A percentile compares a stretch with the other conserved stretches of the same genome.
These are phyloP conservation scores for Nothophytophthora sp. DNA, from an alignment of 352 stramenopile species.

Conservation along the genomic window DNA sequence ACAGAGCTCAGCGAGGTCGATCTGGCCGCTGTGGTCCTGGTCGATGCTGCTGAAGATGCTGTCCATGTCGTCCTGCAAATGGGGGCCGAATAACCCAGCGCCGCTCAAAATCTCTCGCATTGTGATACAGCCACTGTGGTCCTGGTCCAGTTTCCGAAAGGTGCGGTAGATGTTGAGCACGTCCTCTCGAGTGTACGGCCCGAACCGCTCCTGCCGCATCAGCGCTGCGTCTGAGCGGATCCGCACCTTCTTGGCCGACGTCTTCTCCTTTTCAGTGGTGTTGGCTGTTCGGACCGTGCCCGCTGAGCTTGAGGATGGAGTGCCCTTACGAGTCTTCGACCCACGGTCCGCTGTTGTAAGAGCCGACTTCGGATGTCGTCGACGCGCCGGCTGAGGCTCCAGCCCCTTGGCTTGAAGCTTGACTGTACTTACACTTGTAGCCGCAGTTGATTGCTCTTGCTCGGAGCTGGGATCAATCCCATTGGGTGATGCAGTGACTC, in stretches of 20 bases:
- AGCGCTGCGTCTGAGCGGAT: constrained; percentile 64
- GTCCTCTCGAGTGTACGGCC: constrained; percentile 62
- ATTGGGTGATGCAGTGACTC: background rate
- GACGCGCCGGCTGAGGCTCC: constrained; percentile 5
- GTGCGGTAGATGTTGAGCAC: constrained; percentile 74
- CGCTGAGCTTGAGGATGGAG: constrained; percentile 19
- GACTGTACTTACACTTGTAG: background rate
- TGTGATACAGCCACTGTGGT: constrained; percentile 69
- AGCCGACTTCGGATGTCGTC: constrained; percentile 18
- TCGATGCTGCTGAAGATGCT: constrained; percentile 84
- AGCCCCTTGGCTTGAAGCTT: constrained; percentile 24
- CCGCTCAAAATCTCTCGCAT: constrained; percentile 59
- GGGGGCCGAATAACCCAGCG: constrained; percentile 59
- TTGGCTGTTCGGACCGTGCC: constrained; percentile 7
- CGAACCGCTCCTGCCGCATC: constrained; percentile 66
- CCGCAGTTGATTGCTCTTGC: constrained; percentile 1
- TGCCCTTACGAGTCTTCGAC: constrained; percentile 12
- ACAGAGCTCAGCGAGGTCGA: constrained; percentile 70
- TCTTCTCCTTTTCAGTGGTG: constrained; percentile 16
- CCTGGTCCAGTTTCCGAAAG: constrained; percentile 71
- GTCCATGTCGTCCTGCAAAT: constrained; percentile 69
- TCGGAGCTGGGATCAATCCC: background rate
- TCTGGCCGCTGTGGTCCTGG: constrained; percentile 70
- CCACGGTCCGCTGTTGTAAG: constrained; percentile 10
- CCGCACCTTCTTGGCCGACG: constrained; percentile 55